Evolutionary conservation across 805 yeast genomes (phyloP).

Genomic region (Torulaspora microellipsoides): DNA sequence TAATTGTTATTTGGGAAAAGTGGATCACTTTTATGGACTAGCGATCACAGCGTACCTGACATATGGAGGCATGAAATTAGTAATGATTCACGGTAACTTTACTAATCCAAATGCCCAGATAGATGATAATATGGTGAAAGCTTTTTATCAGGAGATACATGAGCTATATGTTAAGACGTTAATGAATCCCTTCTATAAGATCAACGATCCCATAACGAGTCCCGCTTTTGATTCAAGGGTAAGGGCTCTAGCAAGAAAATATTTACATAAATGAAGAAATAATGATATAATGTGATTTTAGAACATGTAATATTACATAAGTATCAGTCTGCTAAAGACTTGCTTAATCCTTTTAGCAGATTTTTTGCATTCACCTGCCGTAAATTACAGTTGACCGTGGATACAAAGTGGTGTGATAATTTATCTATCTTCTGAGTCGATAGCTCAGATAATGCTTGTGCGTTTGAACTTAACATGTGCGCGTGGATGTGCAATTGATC

Average conservation of each 20-base stretch:
- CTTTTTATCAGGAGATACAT: slow-evolving; percentile 78
- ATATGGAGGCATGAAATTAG: slow-evolving; percentile 78
- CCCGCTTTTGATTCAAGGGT: slow-evolving; percentile 74
- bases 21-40: slow-evolving; percentile 83
- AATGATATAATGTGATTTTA: slow-evolving; percentile 1
- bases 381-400: slow-evolving; percentile 4
- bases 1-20: slow-evolving; percentile 56
- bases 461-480: slow-evolving; percentile 24
- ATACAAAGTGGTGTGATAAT: slow-evolving; percentile 17
- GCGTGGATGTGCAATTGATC: slow-evolving; percentile 22
- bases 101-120: slow-evolving; percentile 31
- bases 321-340: slow-evolving; percentile 14
- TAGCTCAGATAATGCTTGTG: slow-evolving; percentile 18
- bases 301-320: slow-evolving; percentile 3
- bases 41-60: slow-evolving; percentile 81
- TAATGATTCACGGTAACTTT: slow-evolving; percentile 58
- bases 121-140: slow-evolving; percentile 71
- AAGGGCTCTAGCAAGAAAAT: slow-evolving; percentile 66
- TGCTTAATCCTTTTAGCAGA: slow-evolving; percentile 25
- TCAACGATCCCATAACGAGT: slow-evolving; percentile 68
- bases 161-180: slow-evolving; percentile 83
- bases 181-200: slow-evolving; percentile 79
- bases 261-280: slow-evolving; percentile 42
- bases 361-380: slow-evolving; percentile 14
- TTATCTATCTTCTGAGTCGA: slow-evolving; percentile 16